Conservation (phyloP, 139 green algal genomes). For the Microglena sp. region DNA sequence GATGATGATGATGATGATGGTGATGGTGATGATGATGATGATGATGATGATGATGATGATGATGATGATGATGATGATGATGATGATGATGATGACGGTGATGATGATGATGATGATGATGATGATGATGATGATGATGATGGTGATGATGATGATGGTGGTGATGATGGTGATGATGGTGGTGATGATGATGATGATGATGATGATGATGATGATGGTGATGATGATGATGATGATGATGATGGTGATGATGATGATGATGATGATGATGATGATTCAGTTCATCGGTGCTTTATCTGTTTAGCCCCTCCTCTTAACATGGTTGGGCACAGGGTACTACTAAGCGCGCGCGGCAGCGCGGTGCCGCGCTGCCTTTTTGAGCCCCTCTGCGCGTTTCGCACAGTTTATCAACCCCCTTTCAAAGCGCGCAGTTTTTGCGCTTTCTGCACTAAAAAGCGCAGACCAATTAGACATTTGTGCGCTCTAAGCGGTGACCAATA, state of each 20-base stretch:
- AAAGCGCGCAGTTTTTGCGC: too few relatives aligned
- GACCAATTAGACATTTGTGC: too few relatives aligned
- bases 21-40: constrained; percentile 11
- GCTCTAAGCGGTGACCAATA: too few relatives aligned
- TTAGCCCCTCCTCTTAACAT: too few relatives aligned
- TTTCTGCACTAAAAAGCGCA: too few relatives aligned
- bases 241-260: constrained; percentile 11
- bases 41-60: constrained; percentile 12
- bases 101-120: constrained; percentile 12
- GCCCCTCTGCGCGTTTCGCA: too few relatives aligned
- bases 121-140: constrained; percentile 12
- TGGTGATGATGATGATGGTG: constrained; percentile 10
- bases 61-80: constrained; percentile 12
- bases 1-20: constrained; percentile 11
- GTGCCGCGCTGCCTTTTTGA: too few relatives aligned
- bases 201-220: constrained; percentile 11
- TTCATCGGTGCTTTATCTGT: constrained; percentile 4
- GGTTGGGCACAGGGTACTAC: too few relatives aligned
- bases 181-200: constrained; percentile 11
- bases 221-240: constrained; percentile 12
- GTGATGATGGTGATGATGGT: constrained; percentile 9
- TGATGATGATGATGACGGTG: constrained; percentile 10
- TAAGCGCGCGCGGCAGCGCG: too few relatives aligned
- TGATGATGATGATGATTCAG: constrained; percentile 9
- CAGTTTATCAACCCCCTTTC: too few relatives aligned